These are phyloP conservation scores for Gloeophyllum trabeum DNA, from an alignment of 768 basidiomycete genomes.

Conservation along the genomic window DNA sequence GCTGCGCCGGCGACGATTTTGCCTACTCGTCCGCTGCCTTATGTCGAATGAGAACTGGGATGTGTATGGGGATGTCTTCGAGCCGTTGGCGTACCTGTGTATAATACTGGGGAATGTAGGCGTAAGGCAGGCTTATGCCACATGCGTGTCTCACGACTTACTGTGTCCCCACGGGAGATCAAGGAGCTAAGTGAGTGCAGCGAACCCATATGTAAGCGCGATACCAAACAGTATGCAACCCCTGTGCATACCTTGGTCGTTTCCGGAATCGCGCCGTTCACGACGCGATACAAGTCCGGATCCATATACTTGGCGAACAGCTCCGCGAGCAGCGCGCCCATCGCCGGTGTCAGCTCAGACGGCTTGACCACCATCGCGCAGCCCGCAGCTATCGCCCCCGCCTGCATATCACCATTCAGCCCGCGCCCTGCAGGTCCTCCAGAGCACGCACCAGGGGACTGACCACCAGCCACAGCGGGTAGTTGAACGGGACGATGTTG, in stretches of 20 bases:
- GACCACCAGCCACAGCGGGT: slow-evolving; percentile 41
- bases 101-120: slow-evolving; percentile 31
- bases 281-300: slow-evolving; percentile 16
- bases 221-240: background rate
- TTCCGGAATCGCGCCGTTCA: slow-evolving; percentile 22
- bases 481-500: slow-evolving; percentile 61
- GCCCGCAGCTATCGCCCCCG: slow-evolving; percentile 65
- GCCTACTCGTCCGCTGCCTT: slow-evolving; percentile 41
- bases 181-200: slow-evolving; percentile 34
- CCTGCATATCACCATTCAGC: slow-evolving; percentile 5
- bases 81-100: slow-evolving; percentile 32
- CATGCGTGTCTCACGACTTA: slow-evolving; percentile 17
- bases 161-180: slow-evolving; percentile 61
- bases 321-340: slow-evolving; percentile 36
- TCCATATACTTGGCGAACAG: slow-evolving; percentile 43
- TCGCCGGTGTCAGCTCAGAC: slow-evolving; percentile 46
- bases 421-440: too few relatives aligned
- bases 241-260: slow-evolving; percentile 16
- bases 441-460: slow-evolving; percentile 36
- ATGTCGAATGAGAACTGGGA: background rate
- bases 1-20: slow-evolving; percentile 63
- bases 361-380: slow-evolving; percentile 58
- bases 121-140: slow-evolving; percentile 7
- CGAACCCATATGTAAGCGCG: background rate
- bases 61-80: background rate